A percentile compares a stretch with the other conserved stretches of the same genome.
phyloP scores from a whole-genome alignment of 768 basidiomycete genomes.

The Suillus sp. region DNA sequence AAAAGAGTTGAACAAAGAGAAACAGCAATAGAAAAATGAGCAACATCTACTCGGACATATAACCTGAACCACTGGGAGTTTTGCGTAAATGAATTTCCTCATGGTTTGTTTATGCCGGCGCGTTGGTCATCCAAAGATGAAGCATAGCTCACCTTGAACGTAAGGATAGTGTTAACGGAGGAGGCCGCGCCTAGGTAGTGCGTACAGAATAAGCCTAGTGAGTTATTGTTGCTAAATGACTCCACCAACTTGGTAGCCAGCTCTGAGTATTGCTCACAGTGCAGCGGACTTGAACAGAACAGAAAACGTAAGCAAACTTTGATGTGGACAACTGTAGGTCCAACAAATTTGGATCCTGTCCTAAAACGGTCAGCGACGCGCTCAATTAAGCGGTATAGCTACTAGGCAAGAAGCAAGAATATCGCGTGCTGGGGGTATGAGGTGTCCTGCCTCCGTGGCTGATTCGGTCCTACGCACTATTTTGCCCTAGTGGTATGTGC shows the following conservation, averaged over 20 bases:
- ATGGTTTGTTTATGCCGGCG: slow-evolving; percentile 26
- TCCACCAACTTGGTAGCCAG: slow-evolving; percentile 11
- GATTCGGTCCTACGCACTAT: slow-evolving; percentile 12
- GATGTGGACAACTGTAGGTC: slow-evolving; percentile 59
- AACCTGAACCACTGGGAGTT: slow-evolving; percentile 24
- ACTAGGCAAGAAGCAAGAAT: slow-evolving; percentile 20
- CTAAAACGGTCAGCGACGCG: slow-evolving; percentile 33
- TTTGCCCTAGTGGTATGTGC: slow-evolving; percentile 27
- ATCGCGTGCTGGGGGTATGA: slow-evolving; percentile 13
- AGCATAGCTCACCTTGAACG: slow-evolving; percentile 47
- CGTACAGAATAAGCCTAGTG: slow-evolving; percentile 16
- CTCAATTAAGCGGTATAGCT: slow-evolving; percentile 16
- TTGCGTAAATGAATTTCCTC: slow-evolving; percentile 20
- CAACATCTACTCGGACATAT: slow-evolving; percentile 21
- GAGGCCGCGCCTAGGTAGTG: slow-evolving; percentile 62
- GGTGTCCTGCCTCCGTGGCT: slow-evolving; percentile 20
- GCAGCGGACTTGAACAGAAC: slow-evolving; percentile 40
- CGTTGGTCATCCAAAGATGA: slow-evolving; percentile 12
- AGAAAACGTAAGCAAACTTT: slow-evolving; percentile 42
- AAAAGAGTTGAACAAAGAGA: slow-evolving; percentile 21
- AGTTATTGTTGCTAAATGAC: slow-evolving; percentile 5
- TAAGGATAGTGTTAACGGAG: slow-evolving; percentile 67
- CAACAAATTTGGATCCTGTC: slow-evolving; percentile 38
- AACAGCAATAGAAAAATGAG: background rate
- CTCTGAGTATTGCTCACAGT: slow-evolving; percentile 32